Base-by-base conservation (phyloP, 371 early-diverging fungal species). In the Mucor piriformis region DNA sequence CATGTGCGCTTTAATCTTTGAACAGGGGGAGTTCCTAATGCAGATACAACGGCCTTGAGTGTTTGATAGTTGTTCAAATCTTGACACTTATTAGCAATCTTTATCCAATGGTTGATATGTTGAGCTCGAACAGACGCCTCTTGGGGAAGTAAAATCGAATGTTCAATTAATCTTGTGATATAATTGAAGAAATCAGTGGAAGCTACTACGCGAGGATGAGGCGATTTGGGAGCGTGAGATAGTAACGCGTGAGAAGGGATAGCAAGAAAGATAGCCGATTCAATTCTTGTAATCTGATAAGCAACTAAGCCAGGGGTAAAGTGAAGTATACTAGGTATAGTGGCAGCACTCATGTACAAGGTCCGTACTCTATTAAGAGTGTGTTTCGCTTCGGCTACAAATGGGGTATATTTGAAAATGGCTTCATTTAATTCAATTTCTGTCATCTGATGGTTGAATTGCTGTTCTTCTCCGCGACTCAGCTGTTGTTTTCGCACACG, bases 171-270 rank as follows among this genome's bases (percentile, higher is more conserved):
- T 5, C 93, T 83, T 5, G 92, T 89, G 23, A 91, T 54, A 57
- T 90, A 92, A 59, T 93, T 93, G 81, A 93, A 93, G 66, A 90
- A 90, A 55, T 91, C 92, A 16, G 91, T 85, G 7, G 86, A 87
- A 6, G 88, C 88, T 13, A 86, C 87, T 16, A 93, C 80, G 13
- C 84, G 81, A 38, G 86, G 83, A 47, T 88, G 79, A 10, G 91
- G 91, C 15, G 77, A 67, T 38, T 84, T 83, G 1, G 91, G 82
- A 0, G 90, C 86, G 63, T 93, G 92, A 8, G 74, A 65, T 32
- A 90, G 59, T 18, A 93, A 61, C 12, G 90, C 87, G 3, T 61
- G 44, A 0, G 89, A 83, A n/a, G 86, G 83, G 7, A 93, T 88
- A 50, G 83, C 76, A 42, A 76, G 61, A 62, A 91, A 89, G 43